A percentile compares a stretch with the other conserved stretches of the same genome.
Conservation (phyloP, 2,329 filamentous ascomycete species). For the Monosporascus ibericus region DNA sequence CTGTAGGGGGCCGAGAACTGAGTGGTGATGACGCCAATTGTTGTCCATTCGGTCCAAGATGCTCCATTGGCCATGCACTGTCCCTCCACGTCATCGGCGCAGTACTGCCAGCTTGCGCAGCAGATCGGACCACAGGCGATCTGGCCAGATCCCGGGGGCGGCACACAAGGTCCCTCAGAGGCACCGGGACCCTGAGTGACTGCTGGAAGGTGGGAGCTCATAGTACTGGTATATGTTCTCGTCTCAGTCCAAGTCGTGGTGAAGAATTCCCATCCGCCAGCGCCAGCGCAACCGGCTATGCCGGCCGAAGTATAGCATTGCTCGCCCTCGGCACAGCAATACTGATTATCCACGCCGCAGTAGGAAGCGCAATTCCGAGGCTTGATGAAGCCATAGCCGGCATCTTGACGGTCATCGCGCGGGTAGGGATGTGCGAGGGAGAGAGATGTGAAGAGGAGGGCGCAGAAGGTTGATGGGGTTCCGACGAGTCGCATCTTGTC, state of each 20-base stretch:
- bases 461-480: conserved; percentile 22
- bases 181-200: conserved; percentile 31
- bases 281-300: conserved; percentile 42
- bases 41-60: conserved; percentile 35
- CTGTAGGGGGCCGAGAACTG: conserved; percentile 45
- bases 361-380: conserved; percentile 42
- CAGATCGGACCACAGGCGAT: conserved; percentile 62
- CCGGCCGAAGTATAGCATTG: conserved; percentile 45
- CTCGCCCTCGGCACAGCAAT: conserved; percentile 46
- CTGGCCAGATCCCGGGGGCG: conserved; percentile 43
- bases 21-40: conserved; percentile 45
- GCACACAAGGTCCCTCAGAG: conserved; percentile 42
- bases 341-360: conserved; percentile 50
- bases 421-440: conserved; percentile 43
- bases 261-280: conserved; percentile 29
- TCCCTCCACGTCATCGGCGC: conserved; percentile 41
- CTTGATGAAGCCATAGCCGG: conserved; percentile 45
- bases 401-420: conserved; percentile 41
- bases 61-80: conserved; percentile 53
- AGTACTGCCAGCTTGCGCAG: conserved; percentile 66
- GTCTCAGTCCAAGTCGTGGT: conserved; percentile 58
- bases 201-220: conserved; percentile 43
- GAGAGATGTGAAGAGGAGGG: conserved; percentile 34
- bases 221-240: conserved; percentile 53
- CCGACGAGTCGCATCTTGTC: conserved; percentile 29